These are phyloP conservation scores for Suaeda aralocaspica DNA, from an alignment of 148 eudicot species.

Conservation along the genomic window DNA sequence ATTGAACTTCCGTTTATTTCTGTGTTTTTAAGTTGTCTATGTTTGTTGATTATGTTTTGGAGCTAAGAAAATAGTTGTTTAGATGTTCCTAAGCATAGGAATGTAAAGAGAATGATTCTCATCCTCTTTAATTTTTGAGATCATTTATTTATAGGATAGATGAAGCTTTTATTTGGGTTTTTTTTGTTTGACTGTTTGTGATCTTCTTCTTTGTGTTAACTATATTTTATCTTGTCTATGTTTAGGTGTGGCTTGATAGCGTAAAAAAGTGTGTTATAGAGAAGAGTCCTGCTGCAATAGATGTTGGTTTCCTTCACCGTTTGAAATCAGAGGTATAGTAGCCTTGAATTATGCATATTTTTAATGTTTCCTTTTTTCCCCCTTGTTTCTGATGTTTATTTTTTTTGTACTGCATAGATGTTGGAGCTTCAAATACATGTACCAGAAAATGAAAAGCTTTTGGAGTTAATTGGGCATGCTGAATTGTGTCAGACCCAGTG, in stretches of 20 bases:
- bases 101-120: neutral
- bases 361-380: neutral
- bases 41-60: neutral
- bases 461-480: constrained; percentile 45
- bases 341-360: neutral
- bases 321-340: constrained; percentile 63
- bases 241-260: constrained; percentile 59
- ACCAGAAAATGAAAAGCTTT: constrained; percentile 66
- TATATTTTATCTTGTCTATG: neutral
- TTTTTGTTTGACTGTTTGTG: neutral
- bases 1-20: neutral
- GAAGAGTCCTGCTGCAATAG: constrained; percentile 55
- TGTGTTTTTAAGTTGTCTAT: neutral
- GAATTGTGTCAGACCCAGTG: constrained; percentile 65
- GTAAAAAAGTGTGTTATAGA: constrained; percentile 56
- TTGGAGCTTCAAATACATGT: constrained; percentile 51
- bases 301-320: constrained; percentile 49
- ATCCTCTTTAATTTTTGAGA: neutral
- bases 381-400: constrained; percentile 14
- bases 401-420: constrained; percentile 36
- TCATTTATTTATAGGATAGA: neutral
- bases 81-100: neutral
- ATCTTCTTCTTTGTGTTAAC: neutral
- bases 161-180: neutral
- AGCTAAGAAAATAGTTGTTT: neutral